Evolutionary conservation across 495 filamentous ascomycete species (phyloP).

Genomic region (Penicillium coffeae): DNA sequence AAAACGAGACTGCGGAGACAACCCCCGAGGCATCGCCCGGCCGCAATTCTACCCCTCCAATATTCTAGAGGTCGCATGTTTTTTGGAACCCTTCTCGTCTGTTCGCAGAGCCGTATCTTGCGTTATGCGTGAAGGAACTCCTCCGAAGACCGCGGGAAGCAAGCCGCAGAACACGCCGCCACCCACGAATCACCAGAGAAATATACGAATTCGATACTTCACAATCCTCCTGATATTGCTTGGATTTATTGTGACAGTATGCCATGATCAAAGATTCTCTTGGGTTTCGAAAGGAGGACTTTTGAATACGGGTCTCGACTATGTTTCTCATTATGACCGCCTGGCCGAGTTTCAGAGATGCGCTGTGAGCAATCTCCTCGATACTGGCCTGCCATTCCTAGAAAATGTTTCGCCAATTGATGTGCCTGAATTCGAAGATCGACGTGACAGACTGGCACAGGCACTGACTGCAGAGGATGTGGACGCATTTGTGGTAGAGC

Average conservation of each 20-base stretch:
- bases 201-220: no score
- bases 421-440: conserved; percentile 38
- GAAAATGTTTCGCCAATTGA: conserved; percentile 36
- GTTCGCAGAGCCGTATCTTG: no score
- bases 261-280: background rate
- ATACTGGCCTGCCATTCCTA: conserved; percentile 43
- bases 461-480: conserved; percentile 40
- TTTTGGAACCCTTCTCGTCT: no score
- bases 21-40: background rate
- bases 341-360: conserved; percentile 36
- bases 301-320: background rate
- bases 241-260: no score
- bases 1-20: conserved; percentile 13
- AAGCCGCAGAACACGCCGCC: no score
- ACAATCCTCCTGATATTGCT: no score
- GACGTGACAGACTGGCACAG: conserved; percentile 43
- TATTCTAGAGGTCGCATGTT: no score
- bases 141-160: no score
- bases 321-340: background rate
- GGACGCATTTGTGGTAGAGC: conserved; percentile 52
- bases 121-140: no score
- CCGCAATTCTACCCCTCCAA: no score
- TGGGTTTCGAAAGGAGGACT: background rate
- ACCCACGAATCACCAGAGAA: no score
- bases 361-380: conserved; percentile 38